Conservation (phyloP, 306 rosid species). For the Oxytropis ochrocephala region DNA sequence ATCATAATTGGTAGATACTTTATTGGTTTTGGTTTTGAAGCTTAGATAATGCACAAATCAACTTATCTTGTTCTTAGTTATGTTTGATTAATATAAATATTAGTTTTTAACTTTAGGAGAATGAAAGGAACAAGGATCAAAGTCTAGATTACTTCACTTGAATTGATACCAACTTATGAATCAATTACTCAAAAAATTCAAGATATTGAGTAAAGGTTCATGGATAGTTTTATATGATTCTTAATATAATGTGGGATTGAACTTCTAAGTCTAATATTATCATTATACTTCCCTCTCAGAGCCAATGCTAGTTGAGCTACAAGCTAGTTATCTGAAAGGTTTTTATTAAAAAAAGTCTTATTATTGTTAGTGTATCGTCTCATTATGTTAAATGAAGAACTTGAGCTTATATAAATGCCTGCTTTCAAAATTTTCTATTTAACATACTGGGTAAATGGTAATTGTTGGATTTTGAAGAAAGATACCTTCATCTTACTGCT, state of each 20-base stretch:
- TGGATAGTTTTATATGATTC: not conserved
- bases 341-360: not conserved
- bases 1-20: too few species aligned
- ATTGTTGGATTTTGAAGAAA: not conserved
- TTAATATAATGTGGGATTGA: not conserved
- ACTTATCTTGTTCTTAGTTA: not conserved
- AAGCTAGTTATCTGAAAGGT: not conserved
- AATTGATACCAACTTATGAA: not conserved
- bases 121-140: not conserved
- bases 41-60: not conserved
- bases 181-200: not conserved
- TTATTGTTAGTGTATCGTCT: not conserved
- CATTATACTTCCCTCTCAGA: not conserved
- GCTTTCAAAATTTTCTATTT: not conserved
- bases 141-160: not conserved
- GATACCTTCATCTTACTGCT: not conserved
- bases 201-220: not conserved
- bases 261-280: not conserved
- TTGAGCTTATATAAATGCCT: not conserved
- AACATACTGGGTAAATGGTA: not conserved
- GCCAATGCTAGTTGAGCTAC: not conserved
- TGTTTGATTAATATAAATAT: not conserved
- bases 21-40: not conserved
- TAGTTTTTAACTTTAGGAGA: not conserved
- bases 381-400: not conserved